These are phyloP conservation scores for Neonectria coccinea DNA, from an alignment of 2,329 filamentous ascomycete genomes.

Conservation along the genomic window DNA sequence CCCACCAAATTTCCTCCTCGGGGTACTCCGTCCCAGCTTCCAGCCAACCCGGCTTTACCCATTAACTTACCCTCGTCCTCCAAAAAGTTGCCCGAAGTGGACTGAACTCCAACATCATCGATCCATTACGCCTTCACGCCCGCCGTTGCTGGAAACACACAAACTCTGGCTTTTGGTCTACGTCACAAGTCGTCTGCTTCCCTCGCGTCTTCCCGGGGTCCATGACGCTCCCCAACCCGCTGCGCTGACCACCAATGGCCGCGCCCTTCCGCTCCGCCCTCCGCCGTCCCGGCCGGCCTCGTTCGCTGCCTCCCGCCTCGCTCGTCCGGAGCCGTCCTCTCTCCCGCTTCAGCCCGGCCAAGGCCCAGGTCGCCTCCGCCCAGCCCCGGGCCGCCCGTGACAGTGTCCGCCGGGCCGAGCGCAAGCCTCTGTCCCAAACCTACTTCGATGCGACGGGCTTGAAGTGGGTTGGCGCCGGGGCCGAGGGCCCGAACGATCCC, in stretches of 20 bases:
- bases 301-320: constrained; percentile 35
- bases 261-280: constrained; percentile 48
- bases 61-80: constrained; percentile 31
- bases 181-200: background rate
- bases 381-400: constrained; percentile 13
- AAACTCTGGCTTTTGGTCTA: background rate
- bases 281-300: constrained; percentile 41
- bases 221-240: constrained; percentile 40
- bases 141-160: background rate
- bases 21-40: constrained; percentile 31
- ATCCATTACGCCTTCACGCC: constrained; percentile 13
- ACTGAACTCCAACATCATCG: constrained; percentile 26
- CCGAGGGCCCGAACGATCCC: constrained; percentile 59
- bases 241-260: constrained; percentile 51
- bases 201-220: background rate
- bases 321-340: constrained; percentile 40
- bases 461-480: constrained; percentile 42
- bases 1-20: background rate
- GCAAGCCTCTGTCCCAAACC: constrained; percentile 39
- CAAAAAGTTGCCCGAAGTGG: constrained; percentile 36
- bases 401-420: constrained; percentile 25
- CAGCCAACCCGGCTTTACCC: constrained; percentile 41
- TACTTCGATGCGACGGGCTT: constrained; percentile 51
- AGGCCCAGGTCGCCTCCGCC: constrained; percentile 43
- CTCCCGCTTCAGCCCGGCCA: constrained; percentile 47